phyloP scores from a whole-genome alignment of 306 rosid species.

The Vigna hirtella region DNA sequence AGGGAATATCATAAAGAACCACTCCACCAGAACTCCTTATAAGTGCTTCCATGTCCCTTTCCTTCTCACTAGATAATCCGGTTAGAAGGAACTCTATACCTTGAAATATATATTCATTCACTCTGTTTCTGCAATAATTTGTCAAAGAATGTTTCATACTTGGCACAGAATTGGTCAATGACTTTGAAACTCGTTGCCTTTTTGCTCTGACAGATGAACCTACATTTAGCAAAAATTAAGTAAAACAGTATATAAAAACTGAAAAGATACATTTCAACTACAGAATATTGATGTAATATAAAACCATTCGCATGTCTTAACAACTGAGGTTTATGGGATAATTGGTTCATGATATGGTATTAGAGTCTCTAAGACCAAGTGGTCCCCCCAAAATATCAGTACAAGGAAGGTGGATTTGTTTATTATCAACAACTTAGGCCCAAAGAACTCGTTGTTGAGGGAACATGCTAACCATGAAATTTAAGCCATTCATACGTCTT shows the following conservation, averaged over 20 bases:
- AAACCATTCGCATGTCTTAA: neutral
- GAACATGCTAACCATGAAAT: neutral
- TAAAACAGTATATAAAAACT: slow-evolving; percentile 19
- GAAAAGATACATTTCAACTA: slow-evolving; percentile 5
- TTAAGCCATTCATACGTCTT: slow-evolving; percentile 7
- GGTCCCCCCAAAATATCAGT: neutral
- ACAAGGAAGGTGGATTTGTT: neutral
- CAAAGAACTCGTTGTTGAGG: neutral
- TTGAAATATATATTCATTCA: slow-evolving; percentile 64
- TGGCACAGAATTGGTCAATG: slow-evolving; percentile 41
- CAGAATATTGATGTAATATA: neutral
- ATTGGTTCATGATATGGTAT: slow-evolving; percentile 3
- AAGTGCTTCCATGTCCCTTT: slow-evolving; percentile 63
- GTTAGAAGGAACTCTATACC: slow-evolving; percentile 82
- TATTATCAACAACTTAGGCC: neutral
- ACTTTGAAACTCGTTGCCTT: slow-evolving; percentile 50
- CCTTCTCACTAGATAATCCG: slow-evolving; percentile 73
- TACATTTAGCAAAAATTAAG: slow-evolving; percentile 49
- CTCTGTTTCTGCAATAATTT: slow-evolving; percentile 42
- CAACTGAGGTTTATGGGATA: neutral
- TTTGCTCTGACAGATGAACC: slow-evolving; percentile 58
- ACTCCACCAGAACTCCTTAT: slow-evolving; percentile 79
- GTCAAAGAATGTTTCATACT: slow-evolving; percentile 42
- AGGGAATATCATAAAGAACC: slow-evolving; percentile 75
- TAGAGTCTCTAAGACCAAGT: neutral